phyloP scores from a whole-genome alignment of 2,329 filamentous ascomycete species.

The Geosmithia putterillii region DNA sequence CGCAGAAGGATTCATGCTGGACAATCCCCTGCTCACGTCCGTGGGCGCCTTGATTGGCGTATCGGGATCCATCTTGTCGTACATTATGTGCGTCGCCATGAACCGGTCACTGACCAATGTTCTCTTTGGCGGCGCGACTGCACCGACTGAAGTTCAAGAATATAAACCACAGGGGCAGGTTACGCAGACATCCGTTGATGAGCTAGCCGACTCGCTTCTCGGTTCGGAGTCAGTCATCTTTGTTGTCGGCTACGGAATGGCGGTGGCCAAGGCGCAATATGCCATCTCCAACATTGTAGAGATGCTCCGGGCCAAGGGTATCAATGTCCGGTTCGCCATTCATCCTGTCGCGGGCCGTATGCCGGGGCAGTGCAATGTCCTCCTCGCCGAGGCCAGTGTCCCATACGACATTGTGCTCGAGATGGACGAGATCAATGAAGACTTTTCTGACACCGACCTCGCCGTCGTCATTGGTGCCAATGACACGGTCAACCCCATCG shows the following conservation, averaged over 20 bases:
- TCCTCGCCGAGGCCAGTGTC: constrained; percentile 77
- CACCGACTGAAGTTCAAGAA: constrained; percentile 44
- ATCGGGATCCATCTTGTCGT: constrained; percentile 78
- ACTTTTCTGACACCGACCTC: constrained; percentile 75
- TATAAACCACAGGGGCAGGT: constrained; percentile 72
- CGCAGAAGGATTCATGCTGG: constrained; percentile 83
- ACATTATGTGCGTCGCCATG: constrained; percentile 84
- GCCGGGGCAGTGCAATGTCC: constrained; percentile 87
- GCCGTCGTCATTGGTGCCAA: constrained; percentile 86
- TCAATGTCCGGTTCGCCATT: constrained; percentile 80
- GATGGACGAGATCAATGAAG: constrained; percentile 95
- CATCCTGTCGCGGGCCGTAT: constrained; percentile 85
- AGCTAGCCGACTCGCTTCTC: constrained; percentile 62
- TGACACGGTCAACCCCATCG: constrained; percentile 85
- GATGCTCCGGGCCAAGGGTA: constrained; percentile 59
- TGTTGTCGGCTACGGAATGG: constrained; percentile 88
- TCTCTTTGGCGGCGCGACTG: constrained; percentile 56
- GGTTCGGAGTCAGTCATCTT: constrained; percentile 80
- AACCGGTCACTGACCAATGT: constrained; percentile 84
- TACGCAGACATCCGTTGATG: constrained; percentile 67
- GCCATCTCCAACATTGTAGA: constrained; percentile 73
- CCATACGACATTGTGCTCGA: constrained; percentile 88
- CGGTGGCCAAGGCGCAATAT: constrained; percentile 86
- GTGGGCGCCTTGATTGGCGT: constrained; percentile 82
- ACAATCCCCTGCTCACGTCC: constrained; percentile 74